Conservation (phyloP, 2,329 filamentous ascomycete genomes). For the Fusarium buharicum region DNA sequence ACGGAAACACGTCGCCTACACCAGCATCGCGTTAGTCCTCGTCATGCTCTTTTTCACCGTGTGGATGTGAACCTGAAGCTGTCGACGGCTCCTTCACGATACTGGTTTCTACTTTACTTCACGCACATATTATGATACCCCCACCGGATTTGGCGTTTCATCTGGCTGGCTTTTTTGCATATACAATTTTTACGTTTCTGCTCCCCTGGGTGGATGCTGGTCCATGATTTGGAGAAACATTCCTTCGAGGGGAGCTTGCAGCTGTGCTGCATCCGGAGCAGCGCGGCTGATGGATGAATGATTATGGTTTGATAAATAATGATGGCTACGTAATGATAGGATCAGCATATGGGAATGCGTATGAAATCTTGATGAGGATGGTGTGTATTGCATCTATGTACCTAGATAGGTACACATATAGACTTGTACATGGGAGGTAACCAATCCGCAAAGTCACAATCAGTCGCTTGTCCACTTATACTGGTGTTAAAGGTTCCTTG, state of each 20-base stretch:
- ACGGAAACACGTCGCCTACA: constrained; percentile 44
- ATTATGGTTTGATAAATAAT: constrained; percentile 40
- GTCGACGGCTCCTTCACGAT: constrained; percentile 6
- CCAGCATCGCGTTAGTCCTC: constrained; percentile 45
- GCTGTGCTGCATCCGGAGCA: constrained; percentile 29
- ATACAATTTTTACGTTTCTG: constrained; percentile 10
- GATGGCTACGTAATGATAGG: constrained; percentile 36
- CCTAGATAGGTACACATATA: constrained; percentile 17
- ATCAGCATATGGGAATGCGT: constrained; percentile 9
- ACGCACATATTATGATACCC: constrained; percentile 43
- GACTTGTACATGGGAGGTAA: constrained; percentile 14
- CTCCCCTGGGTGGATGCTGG: constrained; percentile 10
- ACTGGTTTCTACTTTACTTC: constrained; percentile 16
- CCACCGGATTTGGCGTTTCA: constrained; percentile 42
- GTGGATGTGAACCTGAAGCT: constrained; percentile 36
- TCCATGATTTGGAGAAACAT: constrained; percentile 19
- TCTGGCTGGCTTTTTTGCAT: constrained; percentile 37
- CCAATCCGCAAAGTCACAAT: constrained; percentile 9
- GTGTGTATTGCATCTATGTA: constrained; percentile 10
- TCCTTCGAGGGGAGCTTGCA: constrained; percentile 19
- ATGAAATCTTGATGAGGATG: not conserved
- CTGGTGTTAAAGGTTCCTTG: not conserved
- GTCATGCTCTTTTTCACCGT: constrained; percentile 47
- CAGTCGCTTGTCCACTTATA: not conserved
- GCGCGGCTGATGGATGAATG: constrained; percentile 34